phyloP scores from a whole-genome alignment of 805 yeast genomes.

The Starmerella stellata region DNA sequence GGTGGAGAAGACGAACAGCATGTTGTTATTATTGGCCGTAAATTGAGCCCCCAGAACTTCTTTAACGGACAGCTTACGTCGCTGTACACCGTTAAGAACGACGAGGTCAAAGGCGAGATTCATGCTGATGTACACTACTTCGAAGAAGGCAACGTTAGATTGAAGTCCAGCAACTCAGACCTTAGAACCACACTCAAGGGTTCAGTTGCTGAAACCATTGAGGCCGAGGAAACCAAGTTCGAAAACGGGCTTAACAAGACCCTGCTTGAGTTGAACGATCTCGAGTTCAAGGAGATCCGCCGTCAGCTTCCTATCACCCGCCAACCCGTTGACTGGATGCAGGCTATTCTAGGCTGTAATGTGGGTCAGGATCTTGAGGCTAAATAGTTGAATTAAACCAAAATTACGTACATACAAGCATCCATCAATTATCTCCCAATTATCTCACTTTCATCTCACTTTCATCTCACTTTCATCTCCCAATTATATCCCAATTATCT shows the following conservation, averaged over 20 bases:
- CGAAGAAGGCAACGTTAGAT: conserved; percentile 88
- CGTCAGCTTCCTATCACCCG: conserved; percentile 85
- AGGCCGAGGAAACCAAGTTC: conserved; percentile 37
- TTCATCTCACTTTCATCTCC: too few species aligned
- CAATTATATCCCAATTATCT: too few species aligned
- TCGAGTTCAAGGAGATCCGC: conserved; percentile 64
- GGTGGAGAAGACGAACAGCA: conserved; percentile 20
- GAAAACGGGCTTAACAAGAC: conserved; percentile 43
- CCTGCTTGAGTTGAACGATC: conserved; percentile 58
- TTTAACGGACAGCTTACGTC: conserved; percentile 86
- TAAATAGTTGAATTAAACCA: too few species aligned
- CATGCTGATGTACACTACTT: conserved; percentile 70
- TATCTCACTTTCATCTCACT: too few species aligned
- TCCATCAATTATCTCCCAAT: not conserved
- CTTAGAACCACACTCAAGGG: conserved; percentile 11
- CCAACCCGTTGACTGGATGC: conserved; percentile 87
- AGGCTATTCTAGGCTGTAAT: conserved; percentile 73
- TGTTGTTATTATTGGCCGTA: conserved; percentile 51
- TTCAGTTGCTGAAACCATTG: conserved; percentile 21
- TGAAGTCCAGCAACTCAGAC: conserved; percentile 33
- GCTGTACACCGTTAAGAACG: conserved; percentile 32
- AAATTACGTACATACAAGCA: too few species aligned
- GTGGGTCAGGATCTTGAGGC: conserved; percentile 37
- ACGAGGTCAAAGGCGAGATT: conserved; percentile 35
- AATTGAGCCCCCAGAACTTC: conserved; percentile 54